Conservation (phyloP, 1,284 basidiomycete species). For the Fomitopsis palustris region DNA sequence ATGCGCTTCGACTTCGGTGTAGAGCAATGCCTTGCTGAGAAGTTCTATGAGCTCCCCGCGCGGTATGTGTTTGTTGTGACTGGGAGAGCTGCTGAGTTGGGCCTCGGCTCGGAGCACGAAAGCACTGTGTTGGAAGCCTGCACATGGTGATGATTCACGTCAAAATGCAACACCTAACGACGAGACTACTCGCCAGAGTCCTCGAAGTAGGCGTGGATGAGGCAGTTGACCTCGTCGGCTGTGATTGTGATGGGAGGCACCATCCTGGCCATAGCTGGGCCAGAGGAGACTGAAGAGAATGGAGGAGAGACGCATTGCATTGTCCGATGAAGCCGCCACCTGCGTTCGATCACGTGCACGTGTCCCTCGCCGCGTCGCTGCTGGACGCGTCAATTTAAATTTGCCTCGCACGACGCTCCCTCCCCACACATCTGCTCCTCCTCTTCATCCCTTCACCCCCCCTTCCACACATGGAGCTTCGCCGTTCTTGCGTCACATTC, state of each 20-base stretch:
- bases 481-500: too few species aligned
- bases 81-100: conserved; percentile 61
- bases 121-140: conserved; percentile 77
- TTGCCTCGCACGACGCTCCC: neutral
- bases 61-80: conserved; percentile 69
- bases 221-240: conserved; percentile 81
- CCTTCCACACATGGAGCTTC: too few species aligned
- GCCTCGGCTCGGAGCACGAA: conserved; percentile 72
- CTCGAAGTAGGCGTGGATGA: conserved; percentile 78
- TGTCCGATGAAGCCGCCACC: neutral
- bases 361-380: neutral
- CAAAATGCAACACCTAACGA: neutral
- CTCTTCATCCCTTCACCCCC: too few species aligned
- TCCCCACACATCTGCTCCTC: too few species aligned
- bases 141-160: conserved; percentile 1
- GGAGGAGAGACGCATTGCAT: neutral
- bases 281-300: neutral
- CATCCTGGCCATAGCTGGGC: conserved; percentile 15
- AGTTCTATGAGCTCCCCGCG: conserved; percentile 80
- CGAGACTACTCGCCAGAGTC: conserved; percentile 58
- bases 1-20: conserved; percentile 81
- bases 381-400: neutral
- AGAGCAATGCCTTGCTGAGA: conserved; percentile 76
- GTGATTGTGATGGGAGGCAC: conserved; percentile 55
- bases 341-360: conserved; percentile 6